These are phyloP conservation scores for Spizellomyces sp. DNA, from an alignment of 192 early-diverging fungal genomes.

Conservation along the genomic window DNA sequence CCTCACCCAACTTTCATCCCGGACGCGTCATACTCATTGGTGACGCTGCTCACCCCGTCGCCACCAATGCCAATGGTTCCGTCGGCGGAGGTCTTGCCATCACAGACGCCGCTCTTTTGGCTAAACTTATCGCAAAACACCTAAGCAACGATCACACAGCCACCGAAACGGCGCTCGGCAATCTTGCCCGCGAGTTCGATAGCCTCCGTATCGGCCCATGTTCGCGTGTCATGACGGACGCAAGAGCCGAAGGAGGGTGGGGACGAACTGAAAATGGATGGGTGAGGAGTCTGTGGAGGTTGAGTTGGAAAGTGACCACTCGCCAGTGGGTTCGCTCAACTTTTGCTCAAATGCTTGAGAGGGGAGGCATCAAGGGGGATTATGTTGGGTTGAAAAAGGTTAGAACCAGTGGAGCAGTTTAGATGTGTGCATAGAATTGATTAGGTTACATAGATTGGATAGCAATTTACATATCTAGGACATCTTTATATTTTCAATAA, in stretches of 20 bases:
- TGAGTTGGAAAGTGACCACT: constrained; percentile 28
- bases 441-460: no score
- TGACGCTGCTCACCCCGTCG: constrained; percentile 55
- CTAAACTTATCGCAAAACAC: constrained; percentile 50
- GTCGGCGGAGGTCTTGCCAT: constrained; percentile 49
- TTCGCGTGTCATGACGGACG: constrained; percentile 40
- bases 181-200: constrained; percentile 40
- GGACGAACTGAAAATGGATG: constrained; percentile 33
- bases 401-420: no score
- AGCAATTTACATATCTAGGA: no score
- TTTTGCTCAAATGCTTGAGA: constrained; percentile 38
- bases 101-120: constrained; percentile 47
- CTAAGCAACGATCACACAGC: constrained; percentile 13
- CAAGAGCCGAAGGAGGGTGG: constrained; percentile 47
- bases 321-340: constrained; percentile 34
- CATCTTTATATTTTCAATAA: no score
- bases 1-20: constrained; percentile 49
- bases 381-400: constrained; percentile 13
- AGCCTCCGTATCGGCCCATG: constrained; percentile 25
- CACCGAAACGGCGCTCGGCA: constrained; percentile 12
- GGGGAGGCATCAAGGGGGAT: constrained; percentile 44
- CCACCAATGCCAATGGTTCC: constrained; percentile 48
- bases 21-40: constrained; percentile 58
- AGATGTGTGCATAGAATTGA: no score
- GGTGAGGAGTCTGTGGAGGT: constrained; percentile 39